Evolutionary conservation across 2,329 filamentous ascomycete species (phyloP), one percentile per base, ranked within the genome.

Genomic region (Trichoderma cornu-damae): DNA sequence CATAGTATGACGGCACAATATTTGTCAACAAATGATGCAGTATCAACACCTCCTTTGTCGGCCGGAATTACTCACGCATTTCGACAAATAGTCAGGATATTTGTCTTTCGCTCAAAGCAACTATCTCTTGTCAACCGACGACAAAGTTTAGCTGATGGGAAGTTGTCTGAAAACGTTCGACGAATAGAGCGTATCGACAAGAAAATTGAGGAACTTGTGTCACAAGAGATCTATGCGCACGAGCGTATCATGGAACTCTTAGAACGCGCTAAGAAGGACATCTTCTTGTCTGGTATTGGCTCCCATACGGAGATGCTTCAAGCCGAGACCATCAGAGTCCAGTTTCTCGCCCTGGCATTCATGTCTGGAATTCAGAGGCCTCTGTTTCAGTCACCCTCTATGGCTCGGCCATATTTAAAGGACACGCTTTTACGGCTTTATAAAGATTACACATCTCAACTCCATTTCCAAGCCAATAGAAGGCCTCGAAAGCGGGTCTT

Each of bases 401-500:
- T 7, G 18, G 37, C 32, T 14, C 35, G 34, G 2, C 37, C 35
- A 2, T 32, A 12, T 20, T n/a, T 6, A 8, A 34, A 44, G 30
- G 20, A 40, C 6, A 16, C 14, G 6, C 28, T 54, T 44, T 34
- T 54, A 18, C 34, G 46, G 7, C 30, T 56, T 1, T 56, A 56
- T 18, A 35, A 26, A 11, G 38, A 58, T 16, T 53, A 53, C 22
- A 37, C 26, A 14, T 43, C 38, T 40, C 28, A 30, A 6, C 48
- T 58, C 9, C 52, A 56, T 24, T 56, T 56, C 6, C 35, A 52
- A 34, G 46, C 55, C 8, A 43, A 42, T 20, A 40, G 48, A 2
- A 47, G 47, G 3, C 55, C 47, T 5, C 37, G 59, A 9, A 46
- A 59, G 16, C 48, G 52, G 1, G 43, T 59, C 0, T 64, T 63